Evolutionary conservation across 116 monocot species (phyloP), one percentile per base, ranked within the genome.

Genomic region (Dioscorea cayenensis): DNA sequence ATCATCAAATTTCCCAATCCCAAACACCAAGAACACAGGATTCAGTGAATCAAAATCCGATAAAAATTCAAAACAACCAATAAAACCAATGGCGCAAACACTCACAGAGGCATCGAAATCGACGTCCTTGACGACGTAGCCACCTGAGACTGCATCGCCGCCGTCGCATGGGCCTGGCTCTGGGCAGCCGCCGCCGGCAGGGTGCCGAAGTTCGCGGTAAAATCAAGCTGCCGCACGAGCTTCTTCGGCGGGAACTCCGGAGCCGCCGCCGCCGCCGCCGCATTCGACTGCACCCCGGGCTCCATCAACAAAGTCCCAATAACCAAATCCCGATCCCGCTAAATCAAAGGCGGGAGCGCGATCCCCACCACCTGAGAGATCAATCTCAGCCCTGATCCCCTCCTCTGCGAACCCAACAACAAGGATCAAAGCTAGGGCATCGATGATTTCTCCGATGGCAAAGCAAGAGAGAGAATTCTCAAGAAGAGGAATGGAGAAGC

Each of bases 141-240:
- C 28, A 51, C 4, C 25, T 28, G 55, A 20, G 28, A 14, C 43
- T 69, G 69, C 50, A 21, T 7, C 7, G 20, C n/a, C 7, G 50
- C 14, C 4, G 69, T 51, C 51, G 13, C 55, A 55, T 55, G 51
- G 23, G 17, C 14, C 69, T 21, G 51, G 23, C 27, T 49, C 51
- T 49, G 69, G n/a, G n/a, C 14, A 6, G n/a, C 14, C 14, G 55
- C 29, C 28, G 55, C 7, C 52, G 28, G 6, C 59, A 59, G 16
- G 52, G 55, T 32, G 70, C 70, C 11, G 6, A 25, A 20, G 23
- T 50, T 28, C 14, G 50, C 32, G 70, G 70, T 70, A 59, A 70
- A 70, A 35, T 70, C 70, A 8, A 70, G 70, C 59, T 70, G 70
- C 3, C 70, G 70, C 28, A 28, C 51, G 29, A 70, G 70, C 55